These are phyloP conservation scores for Letharia lupina DNA, from an alignment of 495 filamentous ascomycete species.

Conservation along the genomic window DNA sequence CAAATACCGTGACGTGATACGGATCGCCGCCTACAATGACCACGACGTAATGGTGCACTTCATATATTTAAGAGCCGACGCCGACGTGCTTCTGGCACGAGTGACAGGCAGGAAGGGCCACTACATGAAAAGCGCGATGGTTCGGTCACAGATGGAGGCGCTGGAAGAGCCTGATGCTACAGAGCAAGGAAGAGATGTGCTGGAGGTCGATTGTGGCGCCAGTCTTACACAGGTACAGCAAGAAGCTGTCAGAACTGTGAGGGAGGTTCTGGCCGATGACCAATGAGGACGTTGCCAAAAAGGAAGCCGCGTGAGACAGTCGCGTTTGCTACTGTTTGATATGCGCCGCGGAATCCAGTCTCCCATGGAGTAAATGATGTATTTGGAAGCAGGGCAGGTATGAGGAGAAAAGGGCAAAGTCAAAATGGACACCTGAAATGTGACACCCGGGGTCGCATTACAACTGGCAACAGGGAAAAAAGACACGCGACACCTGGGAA, in stretches of 20 bases:
- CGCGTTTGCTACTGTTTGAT: neutral
- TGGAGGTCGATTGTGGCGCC: slow-evolving; percentile 70
- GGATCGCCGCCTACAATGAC: slow-evolving; percentile 72
- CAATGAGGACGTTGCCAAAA: slow-evolving; percentile 10
- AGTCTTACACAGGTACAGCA: slow-evolving; percentile 57
- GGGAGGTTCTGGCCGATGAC: slow-evolving; percentile 25
- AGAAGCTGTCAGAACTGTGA: slow-evolving; percentile 39
- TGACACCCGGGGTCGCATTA: slow-evolving; percentile 12
- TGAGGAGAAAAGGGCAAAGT: neutral
- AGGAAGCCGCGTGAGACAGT: neutral
- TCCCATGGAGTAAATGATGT: neutral
- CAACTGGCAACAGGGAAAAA: neutral
- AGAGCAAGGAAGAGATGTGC: slow-evolving; percentile 64
- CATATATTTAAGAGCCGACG: slow-evolving; percentile 74
- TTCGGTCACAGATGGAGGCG: slow-evolving; percentile 80
- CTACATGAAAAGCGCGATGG: slow-evolving; percentile 97
- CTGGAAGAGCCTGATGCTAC: slow-evolving; percentile 71
- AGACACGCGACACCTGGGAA: neutral
- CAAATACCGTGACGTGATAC: slow-evolving; percentile 95
- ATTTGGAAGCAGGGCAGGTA: slow-evolving; percentile 3
- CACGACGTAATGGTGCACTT: slow-evolving; percentile 80
- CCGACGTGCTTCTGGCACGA: slow-evolving; percentile 63
- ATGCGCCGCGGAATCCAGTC: neutral
- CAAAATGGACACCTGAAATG: neutral
- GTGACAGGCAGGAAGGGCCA: slow-evolving; percentile 69